These are phyloP conservation scores for Pleurotus cornucopiae DNA, from an alignment of 768 basidiomycete species.

Conservation along the genomic window DNA sequence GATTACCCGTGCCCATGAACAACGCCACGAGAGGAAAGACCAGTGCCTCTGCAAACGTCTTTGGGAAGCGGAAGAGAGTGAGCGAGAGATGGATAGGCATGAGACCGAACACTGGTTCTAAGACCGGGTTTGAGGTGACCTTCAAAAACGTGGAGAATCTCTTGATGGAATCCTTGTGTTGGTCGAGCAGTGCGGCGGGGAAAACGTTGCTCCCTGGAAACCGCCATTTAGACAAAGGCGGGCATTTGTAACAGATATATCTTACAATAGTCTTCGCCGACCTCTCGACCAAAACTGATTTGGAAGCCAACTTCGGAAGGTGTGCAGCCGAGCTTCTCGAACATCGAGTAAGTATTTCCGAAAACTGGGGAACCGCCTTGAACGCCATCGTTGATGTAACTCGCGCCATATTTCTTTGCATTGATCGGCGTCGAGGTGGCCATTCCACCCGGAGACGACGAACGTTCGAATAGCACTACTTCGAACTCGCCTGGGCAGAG, in stretches of 20 bases:
- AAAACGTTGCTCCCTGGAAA: constrained; percentile 22
- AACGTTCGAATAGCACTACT: constrained; percentile 24
- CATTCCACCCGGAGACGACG: constrained; percentile 24
- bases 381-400: constrained; percentile 29
- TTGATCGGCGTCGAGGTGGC: constrained; percentile 24
- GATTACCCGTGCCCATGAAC: constrained; percentile 30
- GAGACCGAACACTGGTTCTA: constrained; percentile 24
- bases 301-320: constrained; percentile 26
- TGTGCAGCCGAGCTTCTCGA: constrained; percentile 25
- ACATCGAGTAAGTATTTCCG: constrained; percentile 26
- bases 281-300: constrained; percentile 26
- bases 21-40: constrained; percentile 26
- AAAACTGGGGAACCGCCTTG: constrained; percentile 28
- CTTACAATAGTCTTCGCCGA: constrained; percentile 22
- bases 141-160: constrained; percentile 26
- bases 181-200: constrained; percentile 10
- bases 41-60: constrained; percentile 26
- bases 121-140: constrained; percentile 18
- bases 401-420: constrained; percentile 21
- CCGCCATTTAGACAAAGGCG: not conserved
- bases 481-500: constrained; percentile 24
- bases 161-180: constrained; percentile 21
- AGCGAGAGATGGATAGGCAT: constrained; percentile 26
- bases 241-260: not conserved
- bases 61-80: constrained; percentile 26